These are phyloP conservation scores for Ilyonectria mors-panacis DNA, from an alignment of 2,329 filamentous ascomycete genomes.

Conservation along the genomic window DNA sequence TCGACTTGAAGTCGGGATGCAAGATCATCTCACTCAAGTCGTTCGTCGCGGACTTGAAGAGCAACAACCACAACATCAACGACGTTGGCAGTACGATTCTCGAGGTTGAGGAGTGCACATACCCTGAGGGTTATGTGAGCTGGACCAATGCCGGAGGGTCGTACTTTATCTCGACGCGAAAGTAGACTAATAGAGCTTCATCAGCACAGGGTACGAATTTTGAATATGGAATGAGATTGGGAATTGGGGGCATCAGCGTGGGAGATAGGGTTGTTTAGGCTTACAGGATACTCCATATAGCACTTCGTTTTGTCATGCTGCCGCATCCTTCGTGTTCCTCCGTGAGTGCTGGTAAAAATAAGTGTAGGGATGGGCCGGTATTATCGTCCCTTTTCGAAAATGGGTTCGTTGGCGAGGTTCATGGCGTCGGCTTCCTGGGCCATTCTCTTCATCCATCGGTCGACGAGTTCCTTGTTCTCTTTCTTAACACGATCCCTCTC, in stretches of 20 bases:
- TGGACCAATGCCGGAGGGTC: slow-evolving; percentile 89
- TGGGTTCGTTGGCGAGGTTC: slow-evolving; percentile 76
- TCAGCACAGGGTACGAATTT: slow-evolving; percentile 47
- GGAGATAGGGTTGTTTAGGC: slow-evolving; percentile 43
- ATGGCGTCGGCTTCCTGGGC: slow-evolving; percentile 88
- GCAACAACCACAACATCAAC: slow-evolving; percentile 80
- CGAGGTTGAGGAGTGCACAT: slow-evolving; percentile 76
- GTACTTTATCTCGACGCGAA: slow-evolving; percentile 91
- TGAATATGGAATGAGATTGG: slow-evolving; percentile 39
- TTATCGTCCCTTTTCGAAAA: slow-evolving; percentile 51
- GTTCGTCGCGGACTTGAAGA: slow-evolving; percentile 87
- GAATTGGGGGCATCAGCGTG: slow-evolving; percentile 38
- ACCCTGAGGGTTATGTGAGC: slow-evolving; percentile 83
- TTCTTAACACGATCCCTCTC: slow-evolving; percentile 78
- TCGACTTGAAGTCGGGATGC: slow-evolving; percentile 92
- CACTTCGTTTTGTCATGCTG: slow-evolving; percentile 40
- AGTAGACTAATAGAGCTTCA: slow-evolving; percentile 58
- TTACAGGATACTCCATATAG: slow-evolving; percentile 54
- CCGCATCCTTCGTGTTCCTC: slow-evolving; percentile 9
- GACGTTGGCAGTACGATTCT: slow-evolving; percentile 88
- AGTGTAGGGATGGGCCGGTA: slow-evolving; percentile 5
- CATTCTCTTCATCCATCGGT: slow-evolving; percentile 92
- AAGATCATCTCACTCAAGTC: slow-evolving; percentile 93
- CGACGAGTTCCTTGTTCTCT: slow-evolving; percentile 91
- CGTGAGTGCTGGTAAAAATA: slow-evolving; percentile 7